phyloP scores from a whole-genome alignment of 441 rosid species.

The Cnidoscolus chayamansa region DNA sequence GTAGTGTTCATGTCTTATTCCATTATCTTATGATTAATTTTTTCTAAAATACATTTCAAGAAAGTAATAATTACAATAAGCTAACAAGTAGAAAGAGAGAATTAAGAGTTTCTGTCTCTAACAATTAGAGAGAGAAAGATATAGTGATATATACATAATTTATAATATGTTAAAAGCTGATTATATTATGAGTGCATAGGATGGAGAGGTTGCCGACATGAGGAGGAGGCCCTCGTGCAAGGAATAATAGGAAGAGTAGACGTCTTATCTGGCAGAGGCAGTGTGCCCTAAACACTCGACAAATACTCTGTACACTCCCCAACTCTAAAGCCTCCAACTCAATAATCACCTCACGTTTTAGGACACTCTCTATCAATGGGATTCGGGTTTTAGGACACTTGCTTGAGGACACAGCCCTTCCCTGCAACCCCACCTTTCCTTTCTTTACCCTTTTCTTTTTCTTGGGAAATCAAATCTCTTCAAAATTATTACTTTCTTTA shows the following conservation, averaged over 20 bases:
- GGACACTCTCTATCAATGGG: too few relatives aligned
- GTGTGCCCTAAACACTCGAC: slow-evolving; percentile 1
- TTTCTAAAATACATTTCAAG: too few relatives aligned
- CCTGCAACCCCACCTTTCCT: slow-evolving; percentile 13
- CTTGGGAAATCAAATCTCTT: neutral
- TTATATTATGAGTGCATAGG: too few relatives aligned
- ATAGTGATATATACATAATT: too few relatives aligned
- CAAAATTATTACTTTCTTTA: neutral
- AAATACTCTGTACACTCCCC: neutral
- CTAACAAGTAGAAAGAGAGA: too few relatives aligned
- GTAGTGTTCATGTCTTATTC: too few relatives aligned
- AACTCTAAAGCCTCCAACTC: neutral
- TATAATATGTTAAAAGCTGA: too few relatives aligned
- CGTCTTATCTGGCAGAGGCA: slow-evolving; percentile 7
- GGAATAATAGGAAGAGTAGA: slow-evolving; percentile 20
- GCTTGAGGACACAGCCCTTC: neutral
- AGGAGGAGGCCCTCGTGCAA: slow-evolving; percentile 18
- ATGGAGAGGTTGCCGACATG: slow-evolving; percentile 3
- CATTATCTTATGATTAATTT: too few relatives aligned
- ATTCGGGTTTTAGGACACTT: neutral
- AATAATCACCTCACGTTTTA: too few relatives aligned
- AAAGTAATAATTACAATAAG: too few relatives aligned
- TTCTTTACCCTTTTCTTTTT: neutral
- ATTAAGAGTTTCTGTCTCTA: too few relatives aligned
- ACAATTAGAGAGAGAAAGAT: too few relatives aligned